Evolutionary conservation across 331 rosid genomes (phyloP).

Genomic region (Quercus phellos): DNA sequence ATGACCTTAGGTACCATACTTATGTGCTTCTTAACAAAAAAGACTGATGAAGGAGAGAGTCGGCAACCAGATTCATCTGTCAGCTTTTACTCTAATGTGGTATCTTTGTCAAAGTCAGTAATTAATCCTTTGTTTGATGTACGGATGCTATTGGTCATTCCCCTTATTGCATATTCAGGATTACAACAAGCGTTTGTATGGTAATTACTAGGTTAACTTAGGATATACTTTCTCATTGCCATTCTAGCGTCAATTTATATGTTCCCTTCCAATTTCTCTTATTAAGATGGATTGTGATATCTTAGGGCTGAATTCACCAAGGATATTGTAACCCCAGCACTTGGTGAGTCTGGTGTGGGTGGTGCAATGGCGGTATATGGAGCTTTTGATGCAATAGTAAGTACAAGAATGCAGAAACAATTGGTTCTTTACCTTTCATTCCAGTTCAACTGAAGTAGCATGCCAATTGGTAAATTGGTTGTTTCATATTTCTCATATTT

Average conservation of each 20-base stretch:
- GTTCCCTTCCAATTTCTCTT: constrained; percentile 5
- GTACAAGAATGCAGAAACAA: constrained; percentile 27
- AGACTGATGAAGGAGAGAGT: constrained; percentile 37
- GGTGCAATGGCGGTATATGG: constrained; percentile 90
- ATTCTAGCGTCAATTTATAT: constrained; percentile 14
- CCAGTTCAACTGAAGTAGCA: neutral
- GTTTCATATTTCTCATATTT: neutral
- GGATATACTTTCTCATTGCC: constrained; percentile 7
- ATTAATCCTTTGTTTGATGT: constrained; percentile 46
- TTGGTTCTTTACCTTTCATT: constrained; percentile 2
- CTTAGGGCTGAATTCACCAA: constrained; percentile 87
- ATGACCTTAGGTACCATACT: constrained; percentile 68
- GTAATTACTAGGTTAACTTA: constrained; percentile 42
- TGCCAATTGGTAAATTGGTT: neutral
- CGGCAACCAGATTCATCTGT: constrained; percentile 28
- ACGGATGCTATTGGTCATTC: constrained; percentile 75
- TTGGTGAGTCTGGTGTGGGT: constrained; percentile 89
- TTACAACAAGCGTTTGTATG: constrained; percentile 92
- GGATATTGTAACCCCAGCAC: constrained; percentile 59
- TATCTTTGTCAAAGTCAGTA: constrained; percentile 47
- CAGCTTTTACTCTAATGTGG: constrained; percentile 35
- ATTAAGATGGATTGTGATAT: constrained; percentile 11
- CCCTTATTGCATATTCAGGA: constrained; percentile 89
- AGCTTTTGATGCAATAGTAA: constrained; percentile 87
- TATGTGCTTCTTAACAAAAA: constrained; percentile 63